Percentiles rank a stretch among this genome's conserved stretches.
These are phyloP conservation scores for Lecanosticta acicola DNA, from an alignment of 2,329 filamentous ascomycete species.

Conservation along the genomic window DNA sequence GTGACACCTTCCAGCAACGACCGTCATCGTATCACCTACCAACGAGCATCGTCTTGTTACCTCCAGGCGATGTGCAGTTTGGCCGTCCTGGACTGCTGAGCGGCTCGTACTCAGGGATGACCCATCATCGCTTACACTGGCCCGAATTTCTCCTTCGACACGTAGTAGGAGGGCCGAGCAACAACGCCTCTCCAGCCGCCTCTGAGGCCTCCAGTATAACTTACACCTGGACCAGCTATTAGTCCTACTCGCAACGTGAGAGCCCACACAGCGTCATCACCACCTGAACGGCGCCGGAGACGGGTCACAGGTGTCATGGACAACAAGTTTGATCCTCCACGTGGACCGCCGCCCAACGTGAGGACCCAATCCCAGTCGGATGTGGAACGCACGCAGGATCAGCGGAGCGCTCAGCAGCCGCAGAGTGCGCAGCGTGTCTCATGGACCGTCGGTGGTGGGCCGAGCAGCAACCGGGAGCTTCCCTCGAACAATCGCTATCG, in stretches of 20 bases:
- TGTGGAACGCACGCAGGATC: slow-evolving; percentile 8
- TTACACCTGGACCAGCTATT: too few species aligned
- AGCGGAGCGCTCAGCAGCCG: slow-evolving; percentile 4
- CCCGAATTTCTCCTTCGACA: slow-evolving; percentile 26
- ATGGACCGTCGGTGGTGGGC: slow-evolving; percentile 16
- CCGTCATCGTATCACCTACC: neutral
- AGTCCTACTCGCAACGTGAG: neutral
- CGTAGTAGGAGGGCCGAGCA: slow-evolving; percentile 1
- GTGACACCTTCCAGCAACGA: neutral
- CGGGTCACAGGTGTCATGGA: slow-evolving; percentile 7
- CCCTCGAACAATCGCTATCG: slow-evolving; percentile 19
- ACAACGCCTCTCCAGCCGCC: neutral
- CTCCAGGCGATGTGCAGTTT: neutral
- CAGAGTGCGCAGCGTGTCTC: slow-evolving; percentile 9
- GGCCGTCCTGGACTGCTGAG: too few species aligned
- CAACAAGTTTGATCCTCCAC: slow-evolving; percentile 17
- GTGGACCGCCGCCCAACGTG: slow-evolving; percentile 17
- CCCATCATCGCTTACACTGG: slow-evolving; percentile 14
- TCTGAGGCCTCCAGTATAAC: neutral
- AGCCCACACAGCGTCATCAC: slow-evolving; percentile 3
- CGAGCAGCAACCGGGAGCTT: slow-evolving; percentile 8
- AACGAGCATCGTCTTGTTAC: neutral
- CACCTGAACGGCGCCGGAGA: slow-evolving; percentile 12
- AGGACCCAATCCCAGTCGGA: slow-evolving; percentile 15
- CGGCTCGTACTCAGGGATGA: too few species aligned